phyloP scores from a whole-genome alignment of 306 rosid species.

The Senna siamea region DNA sequence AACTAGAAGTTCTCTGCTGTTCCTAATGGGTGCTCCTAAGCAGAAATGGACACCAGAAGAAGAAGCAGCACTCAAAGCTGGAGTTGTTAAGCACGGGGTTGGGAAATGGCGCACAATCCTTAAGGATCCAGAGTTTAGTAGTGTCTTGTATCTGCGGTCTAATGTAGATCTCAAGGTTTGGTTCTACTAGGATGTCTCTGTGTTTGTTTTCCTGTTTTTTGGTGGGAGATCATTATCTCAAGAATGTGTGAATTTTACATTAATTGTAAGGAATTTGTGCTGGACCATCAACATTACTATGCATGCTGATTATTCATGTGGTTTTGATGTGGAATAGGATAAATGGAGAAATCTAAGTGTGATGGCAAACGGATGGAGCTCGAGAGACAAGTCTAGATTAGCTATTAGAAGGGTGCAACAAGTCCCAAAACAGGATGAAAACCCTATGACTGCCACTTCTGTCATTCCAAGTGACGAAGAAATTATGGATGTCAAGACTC shows the following conservation, averaged over 20 bases:
- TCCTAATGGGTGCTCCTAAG: slow-evolving; percentile 95
- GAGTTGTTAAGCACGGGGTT: slow-evolving; percentile 94
- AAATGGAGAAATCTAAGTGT: slow-evolving; percentile 98
- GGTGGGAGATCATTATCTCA: slow-evolving; percentile 16
- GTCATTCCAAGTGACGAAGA: slow-evolving; percentile 83
- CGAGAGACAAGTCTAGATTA: slow-evolving; percentile 78
- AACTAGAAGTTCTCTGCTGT: slow-evolving; percentile 31
- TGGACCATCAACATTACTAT: slow-evolving; percentile 10
- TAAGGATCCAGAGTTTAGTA: slow-evolving; percentile 85
- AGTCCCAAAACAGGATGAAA: slow-evolving; percentile 71
- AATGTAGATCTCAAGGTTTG: slow-evolving; percentile 97
- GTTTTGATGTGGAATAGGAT: slow-evolving; percentile 60
- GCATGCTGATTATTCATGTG: slow-evolving; percentile 18
- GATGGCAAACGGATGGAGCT: slow-evolving; percentile 94
- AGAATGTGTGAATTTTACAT: slow-evolving; percentile 17
- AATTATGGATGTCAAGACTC: slow-evolving; percentile 58
- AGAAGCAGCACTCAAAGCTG: slow-evolving; percentile 95
- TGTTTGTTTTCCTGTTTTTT: slow-evolving; percentile 19
- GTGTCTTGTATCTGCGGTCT: slow-evolving; percentile 80
- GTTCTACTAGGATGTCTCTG: slow-evolving; percentile 22
- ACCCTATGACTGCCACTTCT: slow-evolving; percentile 39
- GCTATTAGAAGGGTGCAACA: slow-evolving; percentile 66
- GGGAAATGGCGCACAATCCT: slow-evolving; percentile 99
- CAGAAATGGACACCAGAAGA: slow-evolving; percentile 95
- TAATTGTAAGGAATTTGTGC: slow-evolving; percentile 24